Base-by-base conservation (phyloP, 495 filamentous ascomycete species). In the Usnea hakonensis region DNA sequence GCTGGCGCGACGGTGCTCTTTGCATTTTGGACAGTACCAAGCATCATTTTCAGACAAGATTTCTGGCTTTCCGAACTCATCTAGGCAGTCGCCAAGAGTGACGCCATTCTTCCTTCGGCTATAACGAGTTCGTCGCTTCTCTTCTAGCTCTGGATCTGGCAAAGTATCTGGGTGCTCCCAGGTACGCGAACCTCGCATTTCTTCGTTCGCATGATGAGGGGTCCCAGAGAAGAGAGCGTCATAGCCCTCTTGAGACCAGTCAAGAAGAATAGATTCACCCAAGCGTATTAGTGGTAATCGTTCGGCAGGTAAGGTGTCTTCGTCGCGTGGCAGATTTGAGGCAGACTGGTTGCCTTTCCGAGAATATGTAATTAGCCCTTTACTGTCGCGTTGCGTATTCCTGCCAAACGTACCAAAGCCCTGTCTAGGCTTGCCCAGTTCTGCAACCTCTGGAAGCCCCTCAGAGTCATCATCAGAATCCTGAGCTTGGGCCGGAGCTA, bases 21-120 rank as follows among this genome's bases (percentile, higher is more conserved):
- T 97, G 81, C 94, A 98, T 50, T 90, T 83, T 60, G 90, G 91
- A 66, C 94, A 98, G 68, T 90, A 97, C 94, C 94, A 98, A 35
- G 90, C 91, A 69, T 98, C 93, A 65, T 91, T 88, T 70, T 95
- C 90, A 0, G 91, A 95, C 4, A 98, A 78, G 46, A 96, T 85
- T 71, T 98, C 94, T 61, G 90, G 85, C 71, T 79, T 93, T 68
- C 91, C 90, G 64, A 96, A 97, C 71, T 97, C 93, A 41, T 90
- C 85, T 33, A 98, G 82, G 69, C 94, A 98, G 67, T 96, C 89
- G 50, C 91, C 85, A n/a, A 98, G 80, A 30, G 83, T 85, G 57
- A 96, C 83, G 23, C 94, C 94, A 54, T 81, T 74, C 74, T 86
- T 88, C 64, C 80, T 81, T 23, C 90, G 86, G 14, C 74, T 75